A percentile compares a stretch with the other conserved stretches of the same genome.
These are phyloP conservation scores for Lentinula guzmanii DNA, from an alignment of 768 basidiomycete species.

Conservation along the genomic window DNA sequence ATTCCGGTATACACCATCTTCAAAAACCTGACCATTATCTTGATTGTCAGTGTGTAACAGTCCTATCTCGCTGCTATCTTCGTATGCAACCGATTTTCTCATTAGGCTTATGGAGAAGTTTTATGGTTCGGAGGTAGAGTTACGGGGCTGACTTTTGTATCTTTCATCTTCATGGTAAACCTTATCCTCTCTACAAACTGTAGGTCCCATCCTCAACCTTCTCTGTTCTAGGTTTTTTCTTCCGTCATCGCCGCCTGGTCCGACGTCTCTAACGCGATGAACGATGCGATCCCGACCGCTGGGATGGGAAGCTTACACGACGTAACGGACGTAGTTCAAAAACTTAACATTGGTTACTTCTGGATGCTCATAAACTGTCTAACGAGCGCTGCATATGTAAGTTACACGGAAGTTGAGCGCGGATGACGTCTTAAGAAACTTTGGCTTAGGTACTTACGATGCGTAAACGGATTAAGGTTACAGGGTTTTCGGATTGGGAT, in stretches of 20 bases:
- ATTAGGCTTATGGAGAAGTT: slow-evolving; percentile 93
- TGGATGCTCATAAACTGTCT: slow-evolving; percentile 97
- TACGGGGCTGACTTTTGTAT: slow-evolving; percentile 79
- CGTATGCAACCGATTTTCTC: background rate
- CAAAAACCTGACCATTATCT: slow-evolving; percentile 98
- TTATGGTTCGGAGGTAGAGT: slow-evolving; percentile 93
- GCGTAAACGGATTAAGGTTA: slow-evolving; percentile 93
- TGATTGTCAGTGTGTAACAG: slow-evolving; percentile 61
- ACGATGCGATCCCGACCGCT: slow-evolving; percentile 28
- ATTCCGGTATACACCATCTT: slow-evolving; percentile 99
- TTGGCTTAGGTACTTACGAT: slow-evolving; percentile 76
- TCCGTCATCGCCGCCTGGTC: slow-evolving; percentile 97
- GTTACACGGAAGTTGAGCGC: slow-evolving; percentile 18
- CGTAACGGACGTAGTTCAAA: slow-evolving; percentile 40
- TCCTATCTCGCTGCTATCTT: background rate
- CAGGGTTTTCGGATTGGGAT: slow-evolving; percentile 97
- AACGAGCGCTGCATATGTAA: slow-evolving; percentile 84
- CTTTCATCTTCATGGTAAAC: slow-evolving; percentile 88
- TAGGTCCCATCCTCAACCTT: background rate
- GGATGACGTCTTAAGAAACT: background rate
- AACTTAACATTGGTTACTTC: slow-evolving; percentile 76
- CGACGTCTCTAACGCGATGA: slow-evolving; percentile 56
- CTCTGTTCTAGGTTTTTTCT: slow-evolving; percentile 64
- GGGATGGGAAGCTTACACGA: slow-evolving; percentile 27
- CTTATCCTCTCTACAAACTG: background rate